Evolutionary conservation across 1,284 basidiomycete species (phyloP).

Genomic region (Xerocomus cyaneibrunnescens): DNA sequence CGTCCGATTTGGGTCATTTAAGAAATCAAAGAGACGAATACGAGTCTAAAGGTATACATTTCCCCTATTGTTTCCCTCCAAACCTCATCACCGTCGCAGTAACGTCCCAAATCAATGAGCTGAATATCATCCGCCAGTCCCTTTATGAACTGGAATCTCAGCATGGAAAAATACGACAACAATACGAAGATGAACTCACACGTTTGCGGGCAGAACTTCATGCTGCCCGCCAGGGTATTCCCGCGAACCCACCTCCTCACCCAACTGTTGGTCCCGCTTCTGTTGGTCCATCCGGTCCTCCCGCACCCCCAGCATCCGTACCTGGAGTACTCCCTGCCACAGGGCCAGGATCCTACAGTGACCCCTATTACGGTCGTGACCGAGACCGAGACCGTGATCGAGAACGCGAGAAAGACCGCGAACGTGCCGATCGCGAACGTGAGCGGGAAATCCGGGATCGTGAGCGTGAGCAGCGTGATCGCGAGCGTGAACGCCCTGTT

Average conservation of each 20-base stretch:
- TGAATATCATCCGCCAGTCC: conserved; percentile 71
- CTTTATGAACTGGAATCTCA: conserved; percentile 78
- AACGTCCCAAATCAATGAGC: conserved; percentile 67
- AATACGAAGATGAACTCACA: conserved; percentile 74
- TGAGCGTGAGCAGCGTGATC: conserved; percentile 40
- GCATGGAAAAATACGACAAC: conserved; percentile 68
- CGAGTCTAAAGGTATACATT: conserved; percentile 73
- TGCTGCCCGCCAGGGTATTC: conserved; percentile 38
- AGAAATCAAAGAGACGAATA: conserved; percentile 87
- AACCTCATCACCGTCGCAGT: conserved; percentile 43
- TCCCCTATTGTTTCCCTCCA: not conserved
- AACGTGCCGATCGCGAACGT: conserved; percentile 37
- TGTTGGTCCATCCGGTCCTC: conserved; percentile 33
- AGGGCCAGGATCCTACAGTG: conserved; percentile 38
- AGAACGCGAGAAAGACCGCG: conserved; percentile 40
- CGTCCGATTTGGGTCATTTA: conserved; percentile 66
- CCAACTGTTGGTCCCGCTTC: conserved; percentile 36
- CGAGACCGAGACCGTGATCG: conserved; percentile 40
- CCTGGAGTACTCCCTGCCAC: conserved; percentile 30
- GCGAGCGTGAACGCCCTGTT: conserved; percentile 37
- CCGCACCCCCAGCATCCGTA: conserved; percentile 30
- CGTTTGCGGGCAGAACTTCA: conserved; percentile 68
- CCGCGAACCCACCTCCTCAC: conserved; percentile 35
- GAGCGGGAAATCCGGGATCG: conserved; percentile 39
- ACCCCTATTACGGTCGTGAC: conserved; percentile 44